These are phyloP conservation scores for Clitoria ternatea DNA, from an alignment of 306 rosid genomes.

Conservation along the genomic window DNA sequence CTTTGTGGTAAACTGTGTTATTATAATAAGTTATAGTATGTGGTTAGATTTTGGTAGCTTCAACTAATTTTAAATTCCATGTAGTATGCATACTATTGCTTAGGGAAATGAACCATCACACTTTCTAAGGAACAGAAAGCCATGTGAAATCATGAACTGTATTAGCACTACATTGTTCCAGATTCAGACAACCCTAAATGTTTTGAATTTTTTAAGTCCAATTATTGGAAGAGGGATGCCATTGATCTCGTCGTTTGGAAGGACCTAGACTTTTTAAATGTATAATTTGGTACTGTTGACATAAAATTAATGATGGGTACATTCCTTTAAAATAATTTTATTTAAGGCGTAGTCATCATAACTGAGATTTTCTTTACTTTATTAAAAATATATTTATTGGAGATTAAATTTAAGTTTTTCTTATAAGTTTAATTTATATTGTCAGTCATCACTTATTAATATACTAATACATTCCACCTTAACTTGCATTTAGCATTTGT, in stretches of 20 bases:
- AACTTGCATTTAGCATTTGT: not conserved
- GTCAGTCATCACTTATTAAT: no score
- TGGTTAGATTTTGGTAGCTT: constrained; percentile 17
- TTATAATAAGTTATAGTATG: constrained; percentile 10
- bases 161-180: not conserved
- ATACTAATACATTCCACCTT: not conserved
- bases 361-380: no score
- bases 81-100: not conserved
- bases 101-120: constrained; percentile 30
- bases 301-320: not conserved
- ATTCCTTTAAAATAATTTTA: no score
- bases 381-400: no score
- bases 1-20: not conserved
- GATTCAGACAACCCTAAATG: constrained; percentile 18
- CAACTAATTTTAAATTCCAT: not conserved
- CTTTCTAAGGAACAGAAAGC: constrained; percentile 26
- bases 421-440: no score
- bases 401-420: no score
- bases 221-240: constrained; percentile 34
- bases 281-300: not conserved
- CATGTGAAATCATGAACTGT: constrained; percentile 38
- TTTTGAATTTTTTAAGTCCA: constrained; percentile 25
- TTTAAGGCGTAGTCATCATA: no score
- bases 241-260: constrained; percentile 21
- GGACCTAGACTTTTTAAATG: not conserved